Percentiles rank a stretch among this genome's conserved stretches.
Conservation (phyloP, 2,329 filamentous ascomycete species). For the Ceratocystis eucalypticola region DNA sequence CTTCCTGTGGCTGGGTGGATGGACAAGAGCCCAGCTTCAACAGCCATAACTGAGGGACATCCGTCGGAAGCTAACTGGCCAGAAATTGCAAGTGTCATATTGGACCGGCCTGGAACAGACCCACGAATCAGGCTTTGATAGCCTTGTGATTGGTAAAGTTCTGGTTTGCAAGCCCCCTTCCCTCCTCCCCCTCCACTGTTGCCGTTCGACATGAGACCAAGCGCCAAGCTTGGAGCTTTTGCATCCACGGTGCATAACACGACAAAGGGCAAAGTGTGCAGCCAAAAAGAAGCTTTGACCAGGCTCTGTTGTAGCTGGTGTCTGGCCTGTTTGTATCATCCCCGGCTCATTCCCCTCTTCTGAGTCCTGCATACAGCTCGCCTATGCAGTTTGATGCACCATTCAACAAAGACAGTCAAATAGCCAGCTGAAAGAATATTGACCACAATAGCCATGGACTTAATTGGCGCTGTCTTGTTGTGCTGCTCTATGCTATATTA, state of each 20-base stretch:
- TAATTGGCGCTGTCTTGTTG: too few species aligned
- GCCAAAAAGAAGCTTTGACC: neutral
- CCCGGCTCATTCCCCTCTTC: neutral
- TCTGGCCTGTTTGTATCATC: neutral
- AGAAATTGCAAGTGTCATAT: neutral
- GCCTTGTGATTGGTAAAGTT: neutral
- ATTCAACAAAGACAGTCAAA: neutral
- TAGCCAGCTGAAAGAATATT: too few species aligned
- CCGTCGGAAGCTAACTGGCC: neutral
- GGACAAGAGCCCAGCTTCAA: neutral
- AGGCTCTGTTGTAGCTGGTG: neutral
- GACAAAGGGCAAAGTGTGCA: neutral
- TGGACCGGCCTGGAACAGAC: neutral
- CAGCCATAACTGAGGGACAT: neutral
- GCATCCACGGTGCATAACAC: neutral
- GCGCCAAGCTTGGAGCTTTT: constrained; percentile 7
- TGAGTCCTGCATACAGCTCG: neutral
- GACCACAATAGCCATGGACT: too few species aligned
- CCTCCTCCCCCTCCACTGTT: neutral
- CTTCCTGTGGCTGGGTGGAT: neutral
- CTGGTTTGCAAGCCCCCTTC: neutral
- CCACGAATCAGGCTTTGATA: neutral
- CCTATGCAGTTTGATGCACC: neutral
- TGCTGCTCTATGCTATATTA: too few species aligned
- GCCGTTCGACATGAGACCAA: constrained; percentile 1